Conservation (phyloP, 108 stramenopile species). For the Stephanodiscus triporus region DNA sequence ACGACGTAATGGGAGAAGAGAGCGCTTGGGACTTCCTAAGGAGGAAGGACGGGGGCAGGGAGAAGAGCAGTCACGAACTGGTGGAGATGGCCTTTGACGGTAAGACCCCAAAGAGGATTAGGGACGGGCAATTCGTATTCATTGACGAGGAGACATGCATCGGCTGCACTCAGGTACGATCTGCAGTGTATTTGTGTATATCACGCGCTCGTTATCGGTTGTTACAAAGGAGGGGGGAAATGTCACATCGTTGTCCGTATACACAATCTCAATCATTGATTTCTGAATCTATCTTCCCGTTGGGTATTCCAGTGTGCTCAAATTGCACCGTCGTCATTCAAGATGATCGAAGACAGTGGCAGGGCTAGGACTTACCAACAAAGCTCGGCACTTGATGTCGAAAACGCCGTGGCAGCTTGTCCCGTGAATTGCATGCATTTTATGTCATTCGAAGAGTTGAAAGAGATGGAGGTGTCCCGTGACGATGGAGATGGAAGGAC, state of each 20-base stretch:
- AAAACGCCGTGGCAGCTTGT: conserved; percentile 63
- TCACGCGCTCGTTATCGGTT: too few species aligned
- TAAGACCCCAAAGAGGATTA: conserved; percentile 62
- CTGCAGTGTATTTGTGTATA: not conserved
- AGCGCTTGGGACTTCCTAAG: conserved; percentile 10
- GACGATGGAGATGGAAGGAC: conserved; percentile 64
- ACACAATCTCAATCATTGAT: not conserved
- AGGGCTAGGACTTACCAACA: conserved; percentile 78
- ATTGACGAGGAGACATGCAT: conserved; percentile 91
- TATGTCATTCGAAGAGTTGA: conserved; percentile 69
- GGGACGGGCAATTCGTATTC: conserved; percentile 84
- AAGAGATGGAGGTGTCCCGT: conserved; percentile 69
- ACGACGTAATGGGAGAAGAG: conserved; percentile 14
- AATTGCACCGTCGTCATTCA: conserved; percentile 68
- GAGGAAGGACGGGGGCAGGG: conserved; percentile 20
- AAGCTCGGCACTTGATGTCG: conserved; percentile 59
- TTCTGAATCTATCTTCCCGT: not conserved
- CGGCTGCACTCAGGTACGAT: conserved; percentile 68
- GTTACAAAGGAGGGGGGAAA: too few species aligned
- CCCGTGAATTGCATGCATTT: conserved; percentile 85
- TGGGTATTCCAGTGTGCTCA: conserved; percentile 48
- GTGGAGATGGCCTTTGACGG: conserved; percentile 65
- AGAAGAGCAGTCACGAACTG: conserved; percentile 71
- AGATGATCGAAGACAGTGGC: conserved; percentile 75
- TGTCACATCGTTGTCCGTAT: too few species aligned